Percentiles rank a stretch among this genome's conserved stretches.
phyloP scores from a whole-genome alignment of 202 grass and related monocot genomes.

The Brachypodium distachyon region DNA sequence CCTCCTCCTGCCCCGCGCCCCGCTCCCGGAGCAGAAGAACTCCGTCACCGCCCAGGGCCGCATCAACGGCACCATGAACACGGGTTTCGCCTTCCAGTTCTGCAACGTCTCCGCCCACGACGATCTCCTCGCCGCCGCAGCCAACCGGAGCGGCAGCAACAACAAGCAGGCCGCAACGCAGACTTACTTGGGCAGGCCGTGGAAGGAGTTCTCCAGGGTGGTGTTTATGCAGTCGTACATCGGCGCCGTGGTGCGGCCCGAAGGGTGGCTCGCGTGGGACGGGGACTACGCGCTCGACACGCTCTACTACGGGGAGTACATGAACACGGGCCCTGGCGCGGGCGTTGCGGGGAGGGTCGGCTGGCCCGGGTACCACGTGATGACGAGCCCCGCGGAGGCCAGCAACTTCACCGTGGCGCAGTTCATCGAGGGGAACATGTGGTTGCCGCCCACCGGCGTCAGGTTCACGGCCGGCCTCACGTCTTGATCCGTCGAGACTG shows the following conservation, averaged over 20 bases:
- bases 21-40: slow-evolving; percentile 48
- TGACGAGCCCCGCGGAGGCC: slow-evolving; percentile 32
- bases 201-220: slow-evolving; percentile 60
- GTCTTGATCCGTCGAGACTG: background rate
- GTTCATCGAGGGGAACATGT: slow-evolving; percentile 80
- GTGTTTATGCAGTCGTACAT: slow-evolving; percentile 88
- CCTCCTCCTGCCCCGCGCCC: slow-evolving; percentile 34
- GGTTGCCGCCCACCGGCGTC: slow-evolving; percentile 64
- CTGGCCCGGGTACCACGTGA: slow-evolving; percentile 60
- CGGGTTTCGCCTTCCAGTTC: slow-evolving; percentile 79
- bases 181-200: slow-evolving; percentile 74
- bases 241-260: slow-evolving; percentile 32
- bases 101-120: slow-evolving; percentile 66
- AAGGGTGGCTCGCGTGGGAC: slow-evolving; percentile 90
- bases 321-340: slow-evolving; percentile 59
- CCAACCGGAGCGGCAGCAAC: background rate
- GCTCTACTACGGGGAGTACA: slow-evolving; percentile 72
- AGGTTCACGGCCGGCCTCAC: slow-evolving; percentile 51
- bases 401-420: slow-evolving; percentile 60
- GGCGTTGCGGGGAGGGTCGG: slow-evolving; percentile 30
- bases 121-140: slow-evolving; percentile 16
- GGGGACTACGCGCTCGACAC: slow-evolving; percentile 40
- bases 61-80: slow-evolving; percentile 50
- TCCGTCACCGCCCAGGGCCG: slow-evolving; percentile 64
- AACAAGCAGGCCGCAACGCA: background rate